Evolutionary conservation across 2,329 filamentous ascomycete species (phyloP), one percentile per base, ranked within the genome.

Genomic region (Arthrobotrys musiformis): DNA sequence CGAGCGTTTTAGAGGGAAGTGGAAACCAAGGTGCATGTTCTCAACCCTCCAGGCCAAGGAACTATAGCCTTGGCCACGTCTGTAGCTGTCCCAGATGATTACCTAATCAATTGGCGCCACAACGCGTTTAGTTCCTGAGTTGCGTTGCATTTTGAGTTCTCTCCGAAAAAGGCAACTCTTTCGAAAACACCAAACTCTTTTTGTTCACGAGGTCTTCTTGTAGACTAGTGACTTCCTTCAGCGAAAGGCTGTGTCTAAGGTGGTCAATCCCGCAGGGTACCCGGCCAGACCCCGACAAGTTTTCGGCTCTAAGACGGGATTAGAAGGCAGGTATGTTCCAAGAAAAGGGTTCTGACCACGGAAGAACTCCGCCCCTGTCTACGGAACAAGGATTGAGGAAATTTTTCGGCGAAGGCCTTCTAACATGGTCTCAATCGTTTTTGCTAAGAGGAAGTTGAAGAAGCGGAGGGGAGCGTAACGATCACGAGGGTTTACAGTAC

Each of bases 251-350:
- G n/a, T n/a, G n/a, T n/a, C n/a, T n/a, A n/a, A n/a, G n/a, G n/a
- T n/a, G n/a, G n/a, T 17, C 19, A 33, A 58, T 26, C 54, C n/a
- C n/a, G n/a, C 54, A 58, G 40, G 54, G 54, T 58, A 58, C 8
- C 8, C 54, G 54, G 33, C 33, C 30, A 26, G 17, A 37, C 30
- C 33, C 54, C 54, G 54, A 58, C 54, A 37, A n/a, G 15, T 2
- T 40, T 6, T 40, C 30, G 54, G 54, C 33, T 22, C 54, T 58
- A 58, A 26, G 8, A 58, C 33, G 54, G 8, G 54, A 26, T 0
- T 2, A 19, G 54, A 58, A 58, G 54, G 54, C 11, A 11, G 30
- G 24, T n/a, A 58, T 24, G 54, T 40, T 58, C 54, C 54, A 58
- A 58, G 50, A 28, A 28, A 52, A 6, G n/a, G n/a, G n/a, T n/a